Evolutionary conservation across 768 basidiomycete species (phyloP).

Genomic region (Naganishia randhawae): DNA sequence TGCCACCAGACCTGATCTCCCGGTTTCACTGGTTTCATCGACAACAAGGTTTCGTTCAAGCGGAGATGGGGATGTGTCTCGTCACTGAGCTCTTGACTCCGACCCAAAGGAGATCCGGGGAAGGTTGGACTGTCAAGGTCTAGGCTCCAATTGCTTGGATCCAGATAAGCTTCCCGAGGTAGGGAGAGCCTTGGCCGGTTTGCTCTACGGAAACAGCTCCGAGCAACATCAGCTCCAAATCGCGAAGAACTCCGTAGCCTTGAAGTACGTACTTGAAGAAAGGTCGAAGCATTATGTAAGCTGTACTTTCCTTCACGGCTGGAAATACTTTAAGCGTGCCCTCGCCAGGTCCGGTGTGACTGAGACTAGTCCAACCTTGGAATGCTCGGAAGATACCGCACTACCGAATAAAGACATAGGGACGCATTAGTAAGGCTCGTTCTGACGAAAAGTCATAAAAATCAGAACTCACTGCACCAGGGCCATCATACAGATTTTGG

Average conservation of each 20-base stretch:
- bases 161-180: slow-evolving; percentile 44
- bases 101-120: slow-evolving; percentile 32
- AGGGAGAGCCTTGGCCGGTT: neutral
- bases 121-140: slow-evolving; percentile 54
- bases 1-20: slow-evolving; percentile 58
- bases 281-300: slow-evolving; percentile 69
- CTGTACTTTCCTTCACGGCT: slow-evolving; percentile 63
- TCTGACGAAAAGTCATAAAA: neutral
- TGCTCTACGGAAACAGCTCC: slow-evolving; percentile 29
- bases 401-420: neutral
- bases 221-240: slow-evolving; percentile 6
- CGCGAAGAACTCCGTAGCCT: neutral
- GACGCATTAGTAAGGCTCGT: neutral
- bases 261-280: slow-evolving; percentile 57
- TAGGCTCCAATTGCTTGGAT: slow-evolving; percentile 58
- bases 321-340: slow-evolving; percentile 63
- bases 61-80: slow-evolving; percentile 38
- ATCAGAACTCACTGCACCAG: slow-evolving; percentile 10
- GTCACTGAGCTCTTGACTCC: slow-evolving; percentile 34
- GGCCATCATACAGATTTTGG: slow-evolving; percentile 62
- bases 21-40: slow-evolving; percentile 35
- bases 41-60: slow-evolving; percentile 34
- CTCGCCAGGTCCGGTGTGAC: slow-evolving; percentile 59
- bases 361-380: slow-evolving; percentile 57
- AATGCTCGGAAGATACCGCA: slow-evolving; percentile 52